Evolutionary conservation across 495 filamentous ascomycete genomes (phyloP), one percentile per base, ranked within the genome.

Genomic region (Delitschia confertaspora): DNA sequence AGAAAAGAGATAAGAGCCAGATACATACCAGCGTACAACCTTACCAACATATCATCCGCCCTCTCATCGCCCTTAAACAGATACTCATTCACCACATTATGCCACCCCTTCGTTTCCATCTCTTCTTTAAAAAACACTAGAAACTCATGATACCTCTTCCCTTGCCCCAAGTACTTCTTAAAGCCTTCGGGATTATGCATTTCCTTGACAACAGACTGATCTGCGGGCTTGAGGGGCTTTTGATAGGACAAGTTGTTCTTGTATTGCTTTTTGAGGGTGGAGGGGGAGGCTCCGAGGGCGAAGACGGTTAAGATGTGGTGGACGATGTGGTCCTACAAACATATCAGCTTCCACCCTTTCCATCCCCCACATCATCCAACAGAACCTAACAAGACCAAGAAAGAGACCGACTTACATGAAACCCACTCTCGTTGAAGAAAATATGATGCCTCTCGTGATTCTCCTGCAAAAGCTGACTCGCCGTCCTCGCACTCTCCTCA

Each of bases 241-340:
- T 93, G 86, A 42, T 85, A 83, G 1, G 43, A 43, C 5, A 63
- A 62, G 57, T 85, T 83, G 3, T 62, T 53, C 11, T 73, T 61
- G 52, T 83, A 89, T 3, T 65, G 70, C 2, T 62, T 62, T 35
- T 71, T 59, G n/a, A 93, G 66, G 1, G 71, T 37, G 0, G 66
- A 54, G 0, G 82, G 57, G 0, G 69, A 57, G 11, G 83, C 82
- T 6, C 80, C 78, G n/a, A 91, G 74, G 25, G 80, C 79, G 57
- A 76, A 93, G 37, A 87, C 61, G n/a, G 76, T 76, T 6, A 93
- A 69, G 9, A 91, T 62, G 38, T 81, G 75, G 53, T 95, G 86
- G 3, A 66, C 74, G 41, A 91, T 83, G 61, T 89, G 69, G 47
- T 74, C 66, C 64, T 51, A 22, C 31, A 11, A 1, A 43, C 44